These are phyloP conservation scores for Rosa rugosa DNA, from an alignment of 306 rosid species.

Conservation along the genomic window DNA sequence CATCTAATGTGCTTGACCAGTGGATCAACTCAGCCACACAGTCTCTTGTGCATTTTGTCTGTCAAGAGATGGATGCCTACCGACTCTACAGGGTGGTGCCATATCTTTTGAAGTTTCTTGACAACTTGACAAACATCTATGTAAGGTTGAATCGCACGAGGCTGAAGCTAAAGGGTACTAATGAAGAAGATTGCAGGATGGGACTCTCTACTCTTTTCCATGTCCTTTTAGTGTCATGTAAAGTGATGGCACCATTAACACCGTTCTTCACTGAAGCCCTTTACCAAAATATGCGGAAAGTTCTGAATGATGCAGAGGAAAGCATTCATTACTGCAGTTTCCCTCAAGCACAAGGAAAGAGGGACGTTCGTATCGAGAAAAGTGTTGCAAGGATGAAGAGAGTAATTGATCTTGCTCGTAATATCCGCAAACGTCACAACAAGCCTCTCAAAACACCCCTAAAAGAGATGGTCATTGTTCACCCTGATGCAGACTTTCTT, in stretches of 20 bases:
- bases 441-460: conserved; percentile 92
- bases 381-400: conserved; percentile 90
- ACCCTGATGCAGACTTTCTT: conserved; percentile 82
- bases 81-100: conserved; percentile 97
- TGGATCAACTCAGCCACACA: conserved; percentile 95
- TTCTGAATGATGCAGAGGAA: conserved; percentile 58
- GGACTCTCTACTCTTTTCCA: conserved; percentile 88
- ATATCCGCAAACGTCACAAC: conserved; percentile 90
- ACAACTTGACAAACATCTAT: conserved; percentile 86
- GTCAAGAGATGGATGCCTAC: conserved; percentile 24
- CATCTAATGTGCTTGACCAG: conserved; percentile 86
- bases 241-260: conserved; percentile 98
- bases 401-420: conserved; percentile 89
- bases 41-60: conserved; percentile 53
- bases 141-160: conserved; percentile 97
- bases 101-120: conserved; percentile 87
- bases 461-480: conserved; percentile 96
- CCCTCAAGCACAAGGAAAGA: conserved; percentile 76
- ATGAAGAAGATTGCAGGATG: conserved; percentile 84
- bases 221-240: conserved; percentile 88
- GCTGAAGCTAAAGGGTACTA: conserved; percentile 69
- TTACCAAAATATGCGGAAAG: conserved; percentile 89
- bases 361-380: conserved; percentile 80
- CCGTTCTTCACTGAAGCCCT: conserved; percentile 94
- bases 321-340: conserved; percentile 83